Conservation (phyloP, 73 alveolate genomes). For the Tetrahymena elliotti region DNA sequence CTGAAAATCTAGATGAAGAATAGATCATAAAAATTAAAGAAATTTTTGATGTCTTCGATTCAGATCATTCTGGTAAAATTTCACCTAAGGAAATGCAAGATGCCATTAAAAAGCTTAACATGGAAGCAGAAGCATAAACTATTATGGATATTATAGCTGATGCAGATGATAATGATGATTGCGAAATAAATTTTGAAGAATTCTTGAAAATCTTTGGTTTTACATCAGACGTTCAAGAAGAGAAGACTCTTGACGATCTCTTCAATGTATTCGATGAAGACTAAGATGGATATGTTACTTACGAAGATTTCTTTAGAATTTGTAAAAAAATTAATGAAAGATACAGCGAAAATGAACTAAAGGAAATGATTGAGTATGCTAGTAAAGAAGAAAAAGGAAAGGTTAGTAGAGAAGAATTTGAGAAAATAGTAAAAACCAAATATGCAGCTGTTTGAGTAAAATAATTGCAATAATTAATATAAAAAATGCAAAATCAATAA, state of each 20-base stretch:
- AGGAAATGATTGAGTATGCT: constrained; percentile 41
- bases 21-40: background rate
- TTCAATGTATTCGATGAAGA: constrained; percentile 25
- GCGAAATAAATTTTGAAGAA: constrained; percentile 18
- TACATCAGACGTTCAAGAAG: constrained; percentile 22
- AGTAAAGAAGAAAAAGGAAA: constrained; percentile 24
- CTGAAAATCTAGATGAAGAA: background rate
- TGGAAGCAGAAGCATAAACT: constrained; percentile 28
- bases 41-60: background rate
- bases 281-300: background rate
- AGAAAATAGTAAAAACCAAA: constrained; percentile 13
- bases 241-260: constrained; percentile 16
- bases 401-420: constrained; percentile 21
- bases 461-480: background rate
- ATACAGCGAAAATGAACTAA: constrained; percentile 36
- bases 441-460: background rate
- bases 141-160: constrained; percentile 31
- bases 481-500: background rate
- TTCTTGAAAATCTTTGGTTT: constrained; percentile 39
- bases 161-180: constrained; percentile 15
- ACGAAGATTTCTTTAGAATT: constrained; percentile 36
- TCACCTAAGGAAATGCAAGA: constrained; percentile 25
- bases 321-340: constrained; percentile 14
- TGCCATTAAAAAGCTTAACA: constrained; percentile 18
- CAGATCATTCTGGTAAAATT: background rate